Evolutionary conservation across 2,329 filamentous ascomycete species (phyloP).

Genomic region (Capronia americana): DNA sequence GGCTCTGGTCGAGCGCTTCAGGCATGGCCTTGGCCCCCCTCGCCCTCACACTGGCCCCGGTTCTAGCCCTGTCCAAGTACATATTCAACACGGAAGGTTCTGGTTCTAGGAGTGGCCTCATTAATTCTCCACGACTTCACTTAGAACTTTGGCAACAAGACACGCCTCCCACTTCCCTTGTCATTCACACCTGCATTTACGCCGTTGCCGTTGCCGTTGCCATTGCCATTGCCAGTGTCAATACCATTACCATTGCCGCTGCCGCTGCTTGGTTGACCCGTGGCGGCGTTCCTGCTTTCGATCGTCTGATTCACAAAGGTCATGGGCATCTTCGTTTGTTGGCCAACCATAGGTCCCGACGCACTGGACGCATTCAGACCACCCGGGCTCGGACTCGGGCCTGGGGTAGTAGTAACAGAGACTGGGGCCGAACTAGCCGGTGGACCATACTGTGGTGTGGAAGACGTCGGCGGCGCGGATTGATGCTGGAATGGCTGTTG

Average conservation of each 20-base stretch:
- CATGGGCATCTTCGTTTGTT: conserved; percentile 29
- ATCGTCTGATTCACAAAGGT: conserved; percentile 37
- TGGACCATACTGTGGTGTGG: conserved; percentile 17
- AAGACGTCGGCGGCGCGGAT: conserved; percentile 19
- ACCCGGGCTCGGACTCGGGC: background rate
- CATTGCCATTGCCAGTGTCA: conserved; percentile 18
- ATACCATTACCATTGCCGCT: background rate
- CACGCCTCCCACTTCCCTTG: too few relatives aligned
- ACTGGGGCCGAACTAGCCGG: background rate
- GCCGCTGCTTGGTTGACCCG: background rate
- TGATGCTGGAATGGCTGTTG: conserved; percentile 35
- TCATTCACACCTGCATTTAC: too few relatives aligned
- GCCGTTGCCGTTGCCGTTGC: background rate
- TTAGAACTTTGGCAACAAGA: conserved; percentile 1
- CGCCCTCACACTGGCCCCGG: background rate
- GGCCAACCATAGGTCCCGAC: conserved; percentile 13
- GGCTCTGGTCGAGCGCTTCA: background rate
- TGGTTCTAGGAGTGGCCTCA: background rate
- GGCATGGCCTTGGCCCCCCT: background rate
- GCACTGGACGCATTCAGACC: background rate
- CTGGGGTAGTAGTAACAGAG: background rate
- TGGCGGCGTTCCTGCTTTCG: conserved; percentile 27
- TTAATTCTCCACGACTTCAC: background rate
- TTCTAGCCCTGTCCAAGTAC: background rate
- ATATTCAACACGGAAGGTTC: background rate